Base-by-base conservation (phyloP, 768 basidiomycete species). In the Russula ochroleuca region DNA sequence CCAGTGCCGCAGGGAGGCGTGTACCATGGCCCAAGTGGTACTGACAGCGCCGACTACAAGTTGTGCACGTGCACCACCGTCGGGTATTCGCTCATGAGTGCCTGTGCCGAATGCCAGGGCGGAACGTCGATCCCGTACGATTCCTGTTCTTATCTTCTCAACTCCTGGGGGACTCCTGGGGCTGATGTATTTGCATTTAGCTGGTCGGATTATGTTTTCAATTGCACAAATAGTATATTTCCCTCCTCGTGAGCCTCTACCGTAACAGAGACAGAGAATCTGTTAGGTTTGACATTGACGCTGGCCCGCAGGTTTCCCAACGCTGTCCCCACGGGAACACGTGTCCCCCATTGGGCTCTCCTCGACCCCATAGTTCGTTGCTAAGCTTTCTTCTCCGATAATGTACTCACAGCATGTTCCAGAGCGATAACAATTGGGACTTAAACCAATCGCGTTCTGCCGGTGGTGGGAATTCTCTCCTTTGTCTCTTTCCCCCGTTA, bases 11-110 rank as follows among this genome's bases (percentile, higher is more conserved):
- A n/a, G n/a, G n/a, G n/a, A n/a, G n/a, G n/a, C n/a, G n/a, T n/a
- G n/a, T n/a, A n/a, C n/a, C n/a, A n/a, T 4, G 60, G 60, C 2
- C 60, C 60, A 11, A 8, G 5, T 2, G 41, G 8, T 37, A 1
- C 3, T 15, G 52, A 47, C 8, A n/a, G n/a, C n/a, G n/a, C n/a
- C n/a, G 23, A 13, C 10, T 8, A 15, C 21, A 25, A 54, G 28
- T 11, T 40, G 45, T 62, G 61, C 61, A 28, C 21, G 35, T 62
- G 61, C 9, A 62, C 23, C 54, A 56, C 54, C 9, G 33, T 52
- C n/a, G 33, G 4, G 13, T 52, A 52, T 35, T 52, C 40, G 1
- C 61, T 62, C 23, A 6, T 56, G 1, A 62, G 61, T 23, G 61
- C 61, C 6, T 62, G 61, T 19, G 54, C n/a, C 7, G 53, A 25